Evolutionary conservation across 2,329 filamentous ascomycete species (phyloP).

Genomic region (Exophiala calicioides): DNA sequence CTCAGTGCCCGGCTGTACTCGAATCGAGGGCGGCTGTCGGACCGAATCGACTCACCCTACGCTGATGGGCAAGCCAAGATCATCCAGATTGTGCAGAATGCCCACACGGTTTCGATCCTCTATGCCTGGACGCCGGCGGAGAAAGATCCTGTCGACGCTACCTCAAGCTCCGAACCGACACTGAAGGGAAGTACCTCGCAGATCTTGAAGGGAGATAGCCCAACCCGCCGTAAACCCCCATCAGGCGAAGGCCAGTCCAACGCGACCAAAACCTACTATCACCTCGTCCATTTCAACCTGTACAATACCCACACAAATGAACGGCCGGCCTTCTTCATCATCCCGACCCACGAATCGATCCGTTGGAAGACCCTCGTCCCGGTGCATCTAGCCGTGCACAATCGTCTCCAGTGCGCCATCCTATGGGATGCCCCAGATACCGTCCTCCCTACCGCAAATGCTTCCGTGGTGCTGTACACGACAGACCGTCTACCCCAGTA

Average conservation of each 20-base stretch:
- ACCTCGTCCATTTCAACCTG: constrained; percentile 21
- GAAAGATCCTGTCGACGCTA: constrained; percentile 3
- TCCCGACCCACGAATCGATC: constrained; percentile 13
- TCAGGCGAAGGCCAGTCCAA: no score
- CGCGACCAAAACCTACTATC: no score
- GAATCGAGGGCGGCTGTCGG: constrained; percentile 4
- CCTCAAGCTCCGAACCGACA: constrained; percentile 5
- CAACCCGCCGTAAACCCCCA: neutral
- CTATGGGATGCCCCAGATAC: constrained; percentile 20
- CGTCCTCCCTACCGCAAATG: constrained; percentile 9
- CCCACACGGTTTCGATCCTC: constrained; percentile 10
- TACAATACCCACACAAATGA: constrained; percentile 19
- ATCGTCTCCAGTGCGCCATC: constrained; percentile 20
- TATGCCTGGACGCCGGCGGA: constrained; percentile 16
- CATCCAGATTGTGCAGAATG: constrained; percentile 20
- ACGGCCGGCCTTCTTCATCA: constrained; percentile 18
- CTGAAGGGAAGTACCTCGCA: neutral
- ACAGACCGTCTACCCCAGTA: constrained; percentile 9
- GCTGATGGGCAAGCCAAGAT: constrained; percentile 18
- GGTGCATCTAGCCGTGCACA: constrained; percentile 23
- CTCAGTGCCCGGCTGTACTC: constrained; percentile 35
- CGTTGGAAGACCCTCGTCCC: constrained; percentile 14
- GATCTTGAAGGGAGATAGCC: neutral
- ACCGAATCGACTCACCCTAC: constrained; percentile 17
- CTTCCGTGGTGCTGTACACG: constrained; percentile 19